Conservation (phyloP, 371 early-diverging fungal species). For the Mortierella sp. region DNA sequence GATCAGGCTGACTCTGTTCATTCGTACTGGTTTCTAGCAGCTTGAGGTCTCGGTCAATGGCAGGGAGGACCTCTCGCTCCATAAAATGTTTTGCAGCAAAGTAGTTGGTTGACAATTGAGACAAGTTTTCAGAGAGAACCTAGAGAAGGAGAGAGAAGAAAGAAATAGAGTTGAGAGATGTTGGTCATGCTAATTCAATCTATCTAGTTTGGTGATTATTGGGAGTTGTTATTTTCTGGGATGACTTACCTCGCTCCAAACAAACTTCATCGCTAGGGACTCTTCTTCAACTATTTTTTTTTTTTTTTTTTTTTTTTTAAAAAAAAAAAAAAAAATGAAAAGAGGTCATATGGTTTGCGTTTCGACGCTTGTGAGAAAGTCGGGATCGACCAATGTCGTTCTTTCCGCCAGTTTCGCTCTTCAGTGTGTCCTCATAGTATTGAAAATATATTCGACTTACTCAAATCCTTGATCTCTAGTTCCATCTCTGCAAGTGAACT, state of each 20-base stretch:
- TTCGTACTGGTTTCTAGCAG: constrained; percentile 40
- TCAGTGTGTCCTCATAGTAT: too few relatives aligned
- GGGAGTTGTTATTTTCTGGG: too few relatives aligned
- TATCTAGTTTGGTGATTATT: too few relatives aligned
- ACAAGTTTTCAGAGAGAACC: constrained; percentile 72
- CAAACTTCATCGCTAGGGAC: constrained; percentile 68
- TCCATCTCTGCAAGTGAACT: constrained; percentile 68
- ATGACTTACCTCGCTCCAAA: constrained; percentile 67
- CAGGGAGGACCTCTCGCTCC: constrained; percentile 68
- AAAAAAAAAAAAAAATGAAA: not conserved
- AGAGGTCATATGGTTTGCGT: not conserved
- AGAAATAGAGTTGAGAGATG: not conserved
- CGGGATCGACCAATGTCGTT: too few relatives aligned
- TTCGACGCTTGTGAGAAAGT: not conserved
- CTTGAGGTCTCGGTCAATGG: constrained; percentile 64
- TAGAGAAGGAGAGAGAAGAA: not conserved
- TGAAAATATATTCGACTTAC: constrained; percentile 53
- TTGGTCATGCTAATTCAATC: too few relatives aligned
- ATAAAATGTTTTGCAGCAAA: constrained; percentile 80
- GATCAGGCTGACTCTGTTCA: not conserved
- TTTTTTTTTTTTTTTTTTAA: too few relatives aligned
- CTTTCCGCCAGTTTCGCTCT: too few relatives aligned
- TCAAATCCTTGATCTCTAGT: constrained; percentile 66
- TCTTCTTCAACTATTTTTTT: constrained; percentile 64
- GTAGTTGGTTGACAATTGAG: constrained; percentile 69